A percentile compares a stretch with the other conserved stretches of the same genome.
Evolutionary conservation across 108 stramenopile genomes (phyloP).

Genomic region (Poteriospumella lacustris): DNA sequence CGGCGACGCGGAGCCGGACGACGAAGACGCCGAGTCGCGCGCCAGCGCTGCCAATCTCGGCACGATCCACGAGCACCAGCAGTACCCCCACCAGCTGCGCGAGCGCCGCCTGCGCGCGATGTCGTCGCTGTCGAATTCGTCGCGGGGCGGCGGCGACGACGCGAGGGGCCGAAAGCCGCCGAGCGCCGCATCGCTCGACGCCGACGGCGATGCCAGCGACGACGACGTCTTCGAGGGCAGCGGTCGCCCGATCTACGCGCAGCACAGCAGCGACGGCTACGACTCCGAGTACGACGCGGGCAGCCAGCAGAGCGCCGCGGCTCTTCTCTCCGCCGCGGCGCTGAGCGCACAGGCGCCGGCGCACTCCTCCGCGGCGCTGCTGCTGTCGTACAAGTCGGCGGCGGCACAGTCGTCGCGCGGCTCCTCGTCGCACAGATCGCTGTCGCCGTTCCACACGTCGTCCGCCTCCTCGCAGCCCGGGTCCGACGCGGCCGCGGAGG

Average conservation of each 20-base stretch:
- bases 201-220: constrained; percentile 19
- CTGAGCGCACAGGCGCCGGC: background rate
- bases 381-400: background rate
- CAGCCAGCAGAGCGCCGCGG: too few species aligned
- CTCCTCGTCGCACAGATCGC: constrained; percentile 25
- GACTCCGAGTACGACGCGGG: too few species aligned
- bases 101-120: too few species aligned
- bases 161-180: too few species aligned
- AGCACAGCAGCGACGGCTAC: background rate
- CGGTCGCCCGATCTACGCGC: background rate
- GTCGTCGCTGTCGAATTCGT: too few species aligned
- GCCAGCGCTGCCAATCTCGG: too few species aligned
- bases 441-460: constrained; percentile 64
- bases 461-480: constrained; percentile 58
- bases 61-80: too few species aligned
- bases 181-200: too few species aligned
- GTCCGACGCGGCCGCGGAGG: constrained; percentile 57
- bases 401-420: background rate
- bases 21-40: too few species aligned
- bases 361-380: background rate
- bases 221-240: background rate
- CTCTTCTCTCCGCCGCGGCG: constrained; percentile 22
- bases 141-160: too few species aligned
- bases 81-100: too few species aligned
- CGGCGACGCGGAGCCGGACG: too few species aligned